These are phyloP conservation scores for Colletotrichum phormii DNA, from an alignment of 2,329 filamentous ascomycete species.

Conservation along the genomic window DNA sequence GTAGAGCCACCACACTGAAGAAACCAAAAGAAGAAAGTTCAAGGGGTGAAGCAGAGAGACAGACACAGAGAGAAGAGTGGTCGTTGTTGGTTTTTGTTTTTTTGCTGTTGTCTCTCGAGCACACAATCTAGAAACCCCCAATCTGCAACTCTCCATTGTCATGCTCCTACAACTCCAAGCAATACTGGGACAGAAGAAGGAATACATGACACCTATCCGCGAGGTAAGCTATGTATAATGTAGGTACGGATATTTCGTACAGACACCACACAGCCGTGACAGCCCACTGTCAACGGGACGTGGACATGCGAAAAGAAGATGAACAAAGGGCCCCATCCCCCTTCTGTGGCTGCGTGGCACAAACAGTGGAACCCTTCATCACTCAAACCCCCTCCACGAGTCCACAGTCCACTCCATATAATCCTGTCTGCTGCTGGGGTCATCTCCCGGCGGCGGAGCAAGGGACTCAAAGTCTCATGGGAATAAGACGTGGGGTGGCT, in stretches of 20 bases:
- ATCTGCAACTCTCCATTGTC: neutral
- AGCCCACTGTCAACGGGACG: slow-evolving; percentile 7
- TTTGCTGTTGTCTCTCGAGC: neutral
- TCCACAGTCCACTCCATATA: neutral
- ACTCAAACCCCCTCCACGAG: neutral
- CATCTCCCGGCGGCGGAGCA: slow-evolving; percentile 1
- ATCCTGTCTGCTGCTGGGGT: slow-evolving; percentile 5
- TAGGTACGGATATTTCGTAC: neutral
- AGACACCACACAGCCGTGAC: slow-evolving; percentile 6
- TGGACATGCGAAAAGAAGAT: neutral
- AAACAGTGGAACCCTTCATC: slow-evolving; percentile 14
- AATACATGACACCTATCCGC: neutral
- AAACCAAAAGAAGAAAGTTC: neutral
- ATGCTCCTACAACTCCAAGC: neutral
- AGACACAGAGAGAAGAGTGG: neutral
- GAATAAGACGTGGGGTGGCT: neutral
- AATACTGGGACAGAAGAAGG: neutral
- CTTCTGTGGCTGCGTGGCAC: slow-evolving; percentile 33
- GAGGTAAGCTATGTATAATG: neutral
- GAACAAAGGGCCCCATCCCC: neutral
- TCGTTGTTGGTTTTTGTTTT: neutral
- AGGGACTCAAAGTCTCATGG: neutral
- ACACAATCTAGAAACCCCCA: neutral
- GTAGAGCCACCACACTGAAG: neutral
- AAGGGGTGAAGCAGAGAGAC: neutral